Percentiles rank a stretch among this genome's conserved stretches.
Conservation (phyloP, 495 filamentous ascomycete species). For the Penicillium bovifimosum region DNA sequence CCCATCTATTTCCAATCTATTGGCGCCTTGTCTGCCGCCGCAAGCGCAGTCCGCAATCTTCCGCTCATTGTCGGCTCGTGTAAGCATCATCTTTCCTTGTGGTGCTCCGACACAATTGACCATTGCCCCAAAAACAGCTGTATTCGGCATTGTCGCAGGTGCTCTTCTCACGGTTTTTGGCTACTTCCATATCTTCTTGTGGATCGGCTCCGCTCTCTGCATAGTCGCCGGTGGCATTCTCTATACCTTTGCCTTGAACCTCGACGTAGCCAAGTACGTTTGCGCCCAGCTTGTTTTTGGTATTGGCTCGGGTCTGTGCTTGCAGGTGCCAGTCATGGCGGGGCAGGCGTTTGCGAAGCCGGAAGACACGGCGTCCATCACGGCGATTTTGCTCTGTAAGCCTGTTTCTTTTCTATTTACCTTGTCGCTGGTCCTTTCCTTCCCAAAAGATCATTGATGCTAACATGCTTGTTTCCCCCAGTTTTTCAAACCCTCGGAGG, state of each 20-base stretch:
- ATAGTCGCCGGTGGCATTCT: too few species aligned
- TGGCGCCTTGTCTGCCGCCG: slow-evolving; percentile 52
- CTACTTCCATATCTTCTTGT: too few species aligned
- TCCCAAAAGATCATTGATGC: not conserved
- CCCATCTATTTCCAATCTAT: slow-evolving; percentile 70
- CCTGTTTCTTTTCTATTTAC: not conserved
- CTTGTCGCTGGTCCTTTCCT: not conserved
- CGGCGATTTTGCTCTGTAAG: not conserved
- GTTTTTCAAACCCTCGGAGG: slow-evolving; percentile 41
- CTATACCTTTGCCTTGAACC: too few species aligned
- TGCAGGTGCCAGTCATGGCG: not conserved
- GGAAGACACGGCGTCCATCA: not conserved
- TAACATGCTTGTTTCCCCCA: too few species aligned
- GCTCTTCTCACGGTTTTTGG: too few species aligned
- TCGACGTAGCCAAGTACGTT: too few species aligned
- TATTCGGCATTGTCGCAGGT: too few species aligned
- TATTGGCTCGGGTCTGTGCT: not conserved
- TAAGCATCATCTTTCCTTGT: too few species aligned
- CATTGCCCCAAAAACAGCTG: too few species aligned
- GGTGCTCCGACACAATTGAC: too few species aligned
- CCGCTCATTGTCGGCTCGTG: slow-evolving; percentile 52
- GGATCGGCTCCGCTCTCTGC: too few species aligned
- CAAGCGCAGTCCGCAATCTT: slow-evolving; percentile 60
- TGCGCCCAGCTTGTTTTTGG: too few species aligned
- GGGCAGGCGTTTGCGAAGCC: not conserved